Base-by-base conservation (phyloP, 441 rosid species). In the Pelargonium myrrhifolium region DNA sequence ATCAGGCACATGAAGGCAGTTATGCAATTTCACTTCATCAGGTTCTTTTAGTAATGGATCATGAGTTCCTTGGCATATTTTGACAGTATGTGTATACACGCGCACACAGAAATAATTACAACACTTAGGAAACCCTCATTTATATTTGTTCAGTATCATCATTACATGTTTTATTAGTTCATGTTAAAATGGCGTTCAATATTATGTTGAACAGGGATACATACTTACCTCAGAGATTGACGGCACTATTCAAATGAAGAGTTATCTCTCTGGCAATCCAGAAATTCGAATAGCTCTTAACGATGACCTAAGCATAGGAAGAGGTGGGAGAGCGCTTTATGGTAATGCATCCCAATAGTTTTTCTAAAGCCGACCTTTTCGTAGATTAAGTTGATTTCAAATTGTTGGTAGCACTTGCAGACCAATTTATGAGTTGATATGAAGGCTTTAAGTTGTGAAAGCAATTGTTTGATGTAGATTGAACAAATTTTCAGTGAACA, bases 211-310 rank as follows among this genome's bases (percentile, higher is more conserved):
- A 76, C 88, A 93, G 99, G 99, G 99, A 47, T 93, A 91, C 71
- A 89, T 91, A 74, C 76, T 93, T 77, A 93, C 99, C 59, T 91
- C 99, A 56, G 97, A 93, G 80, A 91, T 93, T 68, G 99, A 93
- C 80, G 99, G 99, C 65, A 93, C 96, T 74, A 93, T 93, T 77
- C 99, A 93, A 87, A 91, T 91, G 99, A 93, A 93, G 85, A 93
- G 97, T 74, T 93, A 91, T 79, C 93, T 93, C 63, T 72, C 87
- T 66, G 99, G 99, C 56, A 93, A 88, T 79, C 99, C 96, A 2
- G 99, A 93, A 89, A 93, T 93, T 63, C 88, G 93, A 35, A 74
- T 93, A 73, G 99, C 99, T 71, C 92, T 93, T 74, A 93, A 89
- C 65, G 99, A 93, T 45, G 97, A 93, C 69, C 75, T 93, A 81